These are phyloP conservation scores for Chytriomyces hyalinus DNA, from an alignment of 192 early-diverging fungal species.

Conservation along the genomic window DNA sequence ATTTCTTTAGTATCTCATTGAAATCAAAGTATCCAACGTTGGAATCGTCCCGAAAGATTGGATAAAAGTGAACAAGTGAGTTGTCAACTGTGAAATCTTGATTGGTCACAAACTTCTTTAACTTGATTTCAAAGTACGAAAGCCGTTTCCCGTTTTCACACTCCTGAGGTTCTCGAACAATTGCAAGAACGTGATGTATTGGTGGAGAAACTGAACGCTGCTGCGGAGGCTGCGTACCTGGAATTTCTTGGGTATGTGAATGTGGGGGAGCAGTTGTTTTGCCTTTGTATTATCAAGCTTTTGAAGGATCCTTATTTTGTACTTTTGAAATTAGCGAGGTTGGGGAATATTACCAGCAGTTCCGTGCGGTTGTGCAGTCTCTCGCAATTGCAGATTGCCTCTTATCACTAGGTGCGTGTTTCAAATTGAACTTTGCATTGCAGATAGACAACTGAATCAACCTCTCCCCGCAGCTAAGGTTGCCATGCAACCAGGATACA, in stretches of 20 bases:
- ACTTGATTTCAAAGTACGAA: slow-evolving; percentile 55
- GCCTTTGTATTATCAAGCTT: not conserved
- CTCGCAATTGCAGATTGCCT: slow-evolving; percentile 72
- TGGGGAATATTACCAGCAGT: slow-evolving; percentile 59
- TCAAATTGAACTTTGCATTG: not conserved
- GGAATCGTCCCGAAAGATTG: slow-evolving; percentile 72
- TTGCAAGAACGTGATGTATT: slow-evolving; percentile 62
- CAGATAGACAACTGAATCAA: not conserved
- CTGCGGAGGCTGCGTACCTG: slow-evolving; percentile 61
- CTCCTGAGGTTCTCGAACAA: slow-evolving; percentile 59
- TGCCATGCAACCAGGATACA: slow-evolving; percentile 67
- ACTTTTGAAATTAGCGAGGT: slow-evolving; percentile 46
- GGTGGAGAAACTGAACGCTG: slow-evolving; percentile 59
- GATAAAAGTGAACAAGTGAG: slow-evolving; percentile 66
- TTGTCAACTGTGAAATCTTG: not conserved
- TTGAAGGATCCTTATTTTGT: not conserved
- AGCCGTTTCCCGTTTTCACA: slow-evolving; percentile 71
- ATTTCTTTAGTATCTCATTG: slow-evolving; percentile 66
- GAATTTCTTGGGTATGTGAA: slow-evolving; percentile 49
- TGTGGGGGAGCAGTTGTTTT: not conserved
- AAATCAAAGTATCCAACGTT: slow-evolving; percentile 63
- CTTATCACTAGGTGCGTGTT: slow-evolving; percentile 60
- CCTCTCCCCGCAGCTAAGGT: slow-evolving; percentile 48
- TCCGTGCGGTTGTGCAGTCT: slow-evolving; percentile 61
- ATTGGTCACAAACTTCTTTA: too few species aligned